Percentiles rank a stretch among this genome's conserved stretches.
Conservation (phyloP, 768 basidiomycete species). For the Pleurotus cornucopiae region DNA sequence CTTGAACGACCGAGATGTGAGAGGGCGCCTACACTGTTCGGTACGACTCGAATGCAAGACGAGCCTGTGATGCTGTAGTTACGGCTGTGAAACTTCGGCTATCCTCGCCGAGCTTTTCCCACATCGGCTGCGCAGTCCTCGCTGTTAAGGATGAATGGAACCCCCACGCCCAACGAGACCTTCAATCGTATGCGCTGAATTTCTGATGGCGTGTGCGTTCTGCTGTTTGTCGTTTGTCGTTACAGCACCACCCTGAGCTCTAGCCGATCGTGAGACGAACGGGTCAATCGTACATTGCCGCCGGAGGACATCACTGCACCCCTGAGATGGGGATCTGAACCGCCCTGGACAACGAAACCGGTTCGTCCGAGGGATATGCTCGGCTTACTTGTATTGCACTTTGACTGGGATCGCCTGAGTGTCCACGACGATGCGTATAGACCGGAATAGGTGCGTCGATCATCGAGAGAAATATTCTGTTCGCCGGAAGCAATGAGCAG, state of each 20-base stretch:
- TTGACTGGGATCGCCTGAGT: too few species aligned
- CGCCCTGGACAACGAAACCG: neutral
- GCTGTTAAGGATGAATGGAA: neutral
- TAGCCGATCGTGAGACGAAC: slow-evolving; percentile 2
- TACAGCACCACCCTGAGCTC: neutral
- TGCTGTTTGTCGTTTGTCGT: neutral
- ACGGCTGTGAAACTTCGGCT: slow-evolving; percentile 9
- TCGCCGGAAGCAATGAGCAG: neutral
- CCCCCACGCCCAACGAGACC: too few species aligned
- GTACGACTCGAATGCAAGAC: neutral
- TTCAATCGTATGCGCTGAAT: neutral
- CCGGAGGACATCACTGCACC: slow-evolving; percentile 4
- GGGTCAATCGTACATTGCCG: slow-evolving; percentile 1
- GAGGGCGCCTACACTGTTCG: neutral
- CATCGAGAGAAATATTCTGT: neutral
- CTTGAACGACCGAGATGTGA: neutral
- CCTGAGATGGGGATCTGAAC: slow-evolving; percentile 8
- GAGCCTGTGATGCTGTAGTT: neutral
- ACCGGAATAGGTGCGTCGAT: too few species aligned
- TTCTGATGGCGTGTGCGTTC: neutral
- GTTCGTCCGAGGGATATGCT: slow-evolving; percentile 5
- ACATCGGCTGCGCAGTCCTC: slow-evolving; percentile 6
- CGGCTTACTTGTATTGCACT: too few species aligned
- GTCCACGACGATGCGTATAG: too few species aligned
- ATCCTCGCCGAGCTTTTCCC: slow-evolving; percentile 7